A percentile compares a stretch with the other conserved stretches of the same genome.
These are phyloP conservation scores for Pisolithus orientalis DNA, from an alignment of 768 basidiomycete genomes.

Conservation along the genomic window DNA sequence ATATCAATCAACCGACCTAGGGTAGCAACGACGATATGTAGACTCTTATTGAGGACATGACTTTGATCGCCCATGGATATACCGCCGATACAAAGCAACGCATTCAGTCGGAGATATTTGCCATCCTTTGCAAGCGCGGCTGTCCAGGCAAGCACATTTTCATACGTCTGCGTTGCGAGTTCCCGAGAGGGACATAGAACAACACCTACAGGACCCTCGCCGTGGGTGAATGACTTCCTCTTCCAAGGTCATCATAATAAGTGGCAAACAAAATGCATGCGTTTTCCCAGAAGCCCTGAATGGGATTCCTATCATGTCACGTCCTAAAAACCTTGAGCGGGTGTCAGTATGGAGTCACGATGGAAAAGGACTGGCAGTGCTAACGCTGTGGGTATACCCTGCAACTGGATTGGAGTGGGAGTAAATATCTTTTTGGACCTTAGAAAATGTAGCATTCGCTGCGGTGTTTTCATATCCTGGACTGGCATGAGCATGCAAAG, in stretches of 20 bases:
- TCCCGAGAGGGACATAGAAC: slow-evolving; percentile 96
- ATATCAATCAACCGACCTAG: slow-evolving; percentile 97
- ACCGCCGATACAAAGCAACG: slow-evolving; percentile 91
- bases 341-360: slow-evolving; percentile 3
- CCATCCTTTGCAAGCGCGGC: slow-evolving; percentile 71
- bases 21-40: slow-evolving; percentile 95
- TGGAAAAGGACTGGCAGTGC: slow-evolving; percentile 22
- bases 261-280: slow-evolving; percentile 93
- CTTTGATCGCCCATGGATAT: slow-evolving; percentile 98
- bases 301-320: slow-evolving; percentile 98
- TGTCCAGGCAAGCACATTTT: slow-evolving; percentile 88
- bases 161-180: slow-evolving; percentile 94
- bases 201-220: slow-evolving; percentile 96
- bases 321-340: slow-evolving; percentile 72
- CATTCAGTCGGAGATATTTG: slow-evolving; percentile 80
- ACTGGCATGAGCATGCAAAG: slow-evolving; percentile 6
- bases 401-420: slow-evolving; percentile 95
- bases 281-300: slow-evolving; percentile 99
- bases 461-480: slow-evolving; percentile 98
- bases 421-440: slow-evolving; percentile 76
- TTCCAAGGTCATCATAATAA: slow-evolving; percentile 94
- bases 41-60: slow-evolving; percentile 82
- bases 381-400: slow-evolving; percentile 93
- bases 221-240: slow-evolving; percentile 83
- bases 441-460: slow-evolving; percentile 74